Conservation (phyloP, 176 grass and related monocot species). For the Elaeis guineensis region DNA sequence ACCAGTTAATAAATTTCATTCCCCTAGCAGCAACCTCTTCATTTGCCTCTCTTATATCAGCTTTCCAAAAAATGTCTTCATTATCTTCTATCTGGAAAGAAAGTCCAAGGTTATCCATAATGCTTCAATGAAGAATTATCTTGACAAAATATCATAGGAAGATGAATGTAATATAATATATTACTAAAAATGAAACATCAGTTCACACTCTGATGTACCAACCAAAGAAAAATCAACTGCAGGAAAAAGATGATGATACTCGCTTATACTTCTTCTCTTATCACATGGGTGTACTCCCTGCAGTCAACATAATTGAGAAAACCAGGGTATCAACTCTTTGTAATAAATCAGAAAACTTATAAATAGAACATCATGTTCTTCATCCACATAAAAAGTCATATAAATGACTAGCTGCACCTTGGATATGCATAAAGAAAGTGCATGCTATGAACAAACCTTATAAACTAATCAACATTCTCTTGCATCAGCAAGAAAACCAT, state of each 20-base stretch:
- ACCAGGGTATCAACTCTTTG: neutral
- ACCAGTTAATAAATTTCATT: slow-evolving; percentile 84
- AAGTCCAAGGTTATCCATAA: neutral
- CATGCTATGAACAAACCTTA: too few species aligned
- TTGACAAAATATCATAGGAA: neutral
- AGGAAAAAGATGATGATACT: slow-evolving; percentile 66
- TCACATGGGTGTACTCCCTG: slow-evolving; percentile 89
- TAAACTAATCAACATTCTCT: too few species aligned
- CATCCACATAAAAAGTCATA: too few species aligned
- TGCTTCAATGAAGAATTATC: neutral
- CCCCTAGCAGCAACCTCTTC: slow-evolving; percentile 58
- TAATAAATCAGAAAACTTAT: too few species aligned
- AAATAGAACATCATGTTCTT: too few species aligned
- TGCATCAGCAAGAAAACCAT: too few species aligned
- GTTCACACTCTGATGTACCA: slow-evolving; percentile 25
- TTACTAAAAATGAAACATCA: neutral
- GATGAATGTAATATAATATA: too few species aligned
- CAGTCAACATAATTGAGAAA: slow-evolving; percentile 18
- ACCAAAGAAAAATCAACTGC: slow-evolving; percentile 94
- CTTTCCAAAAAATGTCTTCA: slow-evolving; percentile 76
- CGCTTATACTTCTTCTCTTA: slow-evolving; percentile 78
- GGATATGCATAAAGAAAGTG: too few species aligned
- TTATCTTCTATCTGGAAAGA: slow-evolving; percentile 65
- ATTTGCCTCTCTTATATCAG: slow-evolving; percentile 64
- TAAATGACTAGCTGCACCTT: too few species aligned